Evolutionary conservation across 192 early-diverging fungal genomes (phyloP), one percentile per base, ranked within the genome.

Genomic region (Coemansia sp.): DNA sequence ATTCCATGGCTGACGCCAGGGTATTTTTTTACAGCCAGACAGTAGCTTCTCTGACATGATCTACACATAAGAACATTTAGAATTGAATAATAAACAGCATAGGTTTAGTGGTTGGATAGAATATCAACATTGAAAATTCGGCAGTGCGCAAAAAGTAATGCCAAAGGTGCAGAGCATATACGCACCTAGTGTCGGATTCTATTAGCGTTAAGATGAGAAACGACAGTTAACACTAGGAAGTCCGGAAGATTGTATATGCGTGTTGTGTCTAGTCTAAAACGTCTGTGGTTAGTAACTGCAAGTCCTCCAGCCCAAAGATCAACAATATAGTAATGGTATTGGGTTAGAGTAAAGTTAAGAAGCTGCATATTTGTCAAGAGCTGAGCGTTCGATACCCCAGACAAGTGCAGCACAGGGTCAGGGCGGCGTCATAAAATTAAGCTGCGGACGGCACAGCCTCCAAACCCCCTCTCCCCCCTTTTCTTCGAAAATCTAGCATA

Each of bases 1-100:
- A 36, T 11, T 23, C 78, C 78, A 81, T 29, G 74, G 78, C n/a
- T 58, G 63, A 6, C 51, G 61, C 78, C 71, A 82, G 7, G 75
- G 74, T 30, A 73, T 60, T 46, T 32, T 61, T 21, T 27, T 22
- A 33, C 74, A 76, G 31, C 33, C 55, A 21, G 33, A 19, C 22
- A 30, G 55, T 42, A 51, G 30, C 31, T 5, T 3, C 29, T 64
- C 42, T 5, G 55, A 42, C 64, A 66, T 66, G 64, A 14, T 14
- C 39, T 46, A 46, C 9, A 46, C 17, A 46, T 46, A 46, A 46
- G 14, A 46, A 14, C 9, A 1, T 17, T 17, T 46, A 14, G 11
- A 46, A 46, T 46, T 17, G 39, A 14, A 14, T 14, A 17, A 3
- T 46, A 17, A 46, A 14, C 11, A 46, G 11, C 39, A 46, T 1